These are phyloP conservation scores for Podosphaera xanthii DNA, from an alignment of 2,329 filamentous ascomycete genomes.

Conservation along the genomic window DNA sequence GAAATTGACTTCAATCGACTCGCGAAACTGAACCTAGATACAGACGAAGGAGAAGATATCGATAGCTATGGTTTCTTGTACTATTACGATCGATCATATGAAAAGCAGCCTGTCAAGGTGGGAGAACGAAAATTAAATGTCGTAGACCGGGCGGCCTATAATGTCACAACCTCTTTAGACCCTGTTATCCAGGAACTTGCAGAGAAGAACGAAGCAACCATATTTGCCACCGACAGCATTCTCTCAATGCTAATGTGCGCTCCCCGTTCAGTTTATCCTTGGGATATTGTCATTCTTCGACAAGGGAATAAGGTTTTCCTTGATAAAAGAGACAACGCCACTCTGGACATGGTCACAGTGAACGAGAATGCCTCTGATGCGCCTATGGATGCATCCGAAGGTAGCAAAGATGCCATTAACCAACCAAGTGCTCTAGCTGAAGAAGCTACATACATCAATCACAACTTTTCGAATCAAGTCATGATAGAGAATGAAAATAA, in stretches of 20 bases:
- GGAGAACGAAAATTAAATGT: conserved; percentile 70
- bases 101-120: conserved; percentile 79
- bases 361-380: conserved; percentile 97
- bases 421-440: conserved; percentile 79
- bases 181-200: conserved; percentile 92
- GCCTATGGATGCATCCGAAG: conserved; percentile 73
- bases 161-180: conserved; percentile 89
- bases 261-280: conserved; percentile 87
- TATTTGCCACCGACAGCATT: conserved; percentile 92
- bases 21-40: conserved; percentile 84
- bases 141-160: conserved; percentile 88
- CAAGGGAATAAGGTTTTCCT: conserved; percentile 95
- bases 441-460: conserved; percentile 98
- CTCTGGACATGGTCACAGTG: conserved; percentile 91
- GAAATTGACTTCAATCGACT: conserved; percentile 97
- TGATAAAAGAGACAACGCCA: conserved; percentile 91
- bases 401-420: conserved; percentile 87
- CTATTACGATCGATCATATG: conserved; percentile 90
- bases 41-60: conserved; percentile 83
- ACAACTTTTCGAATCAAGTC: conserved; percentile 95
- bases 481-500: conserved; percentile 58
- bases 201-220: conserved; percentile 84
- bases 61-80: conserved; percentile 94
- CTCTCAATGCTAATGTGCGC: conserved; percentile 99
- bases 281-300: conserved; percentile 87